A percentile compares a stretch with the other conserved stretches of the same genome.
Conservation (phyloP, 257 asterid species). For the Solanum habrochaites region DNA sequence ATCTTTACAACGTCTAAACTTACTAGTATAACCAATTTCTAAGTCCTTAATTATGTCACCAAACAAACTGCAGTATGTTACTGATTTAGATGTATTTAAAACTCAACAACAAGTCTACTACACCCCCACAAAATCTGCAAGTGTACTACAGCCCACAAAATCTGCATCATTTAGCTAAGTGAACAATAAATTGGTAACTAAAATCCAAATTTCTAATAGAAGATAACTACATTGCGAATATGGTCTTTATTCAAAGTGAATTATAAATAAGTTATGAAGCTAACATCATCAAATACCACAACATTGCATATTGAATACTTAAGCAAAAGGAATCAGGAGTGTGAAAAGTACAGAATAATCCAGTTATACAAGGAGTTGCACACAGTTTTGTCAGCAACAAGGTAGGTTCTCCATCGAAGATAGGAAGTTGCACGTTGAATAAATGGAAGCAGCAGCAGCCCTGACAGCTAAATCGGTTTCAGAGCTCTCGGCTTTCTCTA, state of each 20-base stretch:
- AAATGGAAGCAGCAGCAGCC: slow-evolving; percentile 94
- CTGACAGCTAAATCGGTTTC: slow-evolving; percentile 52
- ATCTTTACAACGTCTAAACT: not conserved
- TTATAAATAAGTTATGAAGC: not conserved
- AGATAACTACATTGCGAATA: not conserved
- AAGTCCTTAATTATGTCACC: not conserved
- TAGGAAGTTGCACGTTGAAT: slow-evolving; percentile 80
- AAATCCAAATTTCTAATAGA: not conserved
- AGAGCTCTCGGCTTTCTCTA: slow-evolving; percentile 22
- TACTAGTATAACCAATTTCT: not conserved
- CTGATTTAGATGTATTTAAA: not conserved
- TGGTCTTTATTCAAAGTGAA: not conserved
- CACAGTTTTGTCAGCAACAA: slow-evolving; percentile 12
- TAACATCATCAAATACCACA: not conserved
- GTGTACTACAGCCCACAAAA: not conserved
- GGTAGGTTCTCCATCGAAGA: slow-evolving; percentile 43
- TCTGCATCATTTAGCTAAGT: not conserved
- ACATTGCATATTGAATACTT: not conserved
- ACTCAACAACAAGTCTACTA: not conserved
- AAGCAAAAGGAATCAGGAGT: not conserved
- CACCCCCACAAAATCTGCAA: not conserved
- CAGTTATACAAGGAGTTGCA: not conserved
- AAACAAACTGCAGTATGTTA: not conserved
- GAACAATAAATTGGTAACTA: not conserved
- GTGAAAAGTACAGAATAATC: not conserved